phyloP scores from a whole-genome alignment of 768 basidiomycete genomes.

The Coprinellus aureogranulatus region DNA sequence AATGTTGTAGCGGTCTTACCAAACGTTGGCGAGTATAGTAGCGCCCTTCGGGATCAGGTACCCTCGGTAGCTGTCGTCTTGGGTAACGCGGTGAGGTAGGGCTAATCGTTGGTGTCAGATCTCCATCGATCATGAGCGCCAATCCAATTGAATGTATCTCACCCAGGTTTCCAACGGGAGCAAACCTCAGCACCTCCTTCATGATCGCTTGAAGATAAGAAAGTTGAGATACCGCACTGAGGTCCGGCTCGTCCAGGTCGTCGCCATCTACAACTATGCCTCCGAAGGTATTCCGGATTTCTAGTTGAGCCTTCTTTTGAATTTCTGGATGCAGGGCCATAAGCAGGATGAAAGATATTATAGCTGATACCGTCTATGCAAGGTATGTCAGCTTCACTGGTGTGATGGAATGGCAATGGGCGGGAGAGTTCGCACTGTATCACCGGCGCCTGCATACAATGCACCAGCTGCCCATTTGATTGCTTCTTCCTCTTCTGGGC shows the following conservation, averaged over 20 bases:
- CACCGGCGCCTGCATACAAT: slow-evolving; percentile 45
- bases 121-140: background rate
- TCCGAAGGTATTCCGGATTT: slow-evolving; percentile 34
- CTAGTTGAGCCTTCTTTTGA: slow-evolving; percentile 36
- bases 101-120: slow-evolving; percentile 21
- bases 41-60: slow-evolving; percentile 45
- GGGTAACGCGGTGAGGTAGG: slow-evolving; percentile 38
- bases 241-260: slow-evolving; percentile 9
- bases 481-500: slow-evolving; percentile 39
- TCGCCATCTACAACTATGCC: slow-evolving; percentile 19
- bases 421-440: slow-evolving; percentile 30
- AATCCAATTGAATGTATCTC: slow-evolving; percentile 4
- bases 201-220: slow-evolving; percentile 34
- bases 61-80: slow-evolving; percentile 46
- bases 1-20: slow-evolving; percentile 24
- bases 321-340: slow-evolving; percentile 47
- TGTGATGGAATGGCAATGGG: background rate
- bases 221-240: slow-evolving; percentile 24
- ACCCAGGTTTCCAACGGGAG: slow-evolving; percentile 42
- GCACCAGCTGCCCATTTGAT: slow-evolving; percentile 51
- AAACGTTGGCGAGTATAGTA: slow-evolving; percentile 46
- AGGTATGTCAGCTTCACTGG: background rate
- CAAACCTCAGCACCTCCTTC: slow-evolving; percentile 40
- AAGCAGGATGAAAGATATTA: slow-evolving; percentile 45
- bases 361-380: slow-evolving; percentile 45